Evolutionary conservation across 2,329 filamentous ascomycete species (phyloP).

Genomic region (Leptographium lundbergii): DNA sequence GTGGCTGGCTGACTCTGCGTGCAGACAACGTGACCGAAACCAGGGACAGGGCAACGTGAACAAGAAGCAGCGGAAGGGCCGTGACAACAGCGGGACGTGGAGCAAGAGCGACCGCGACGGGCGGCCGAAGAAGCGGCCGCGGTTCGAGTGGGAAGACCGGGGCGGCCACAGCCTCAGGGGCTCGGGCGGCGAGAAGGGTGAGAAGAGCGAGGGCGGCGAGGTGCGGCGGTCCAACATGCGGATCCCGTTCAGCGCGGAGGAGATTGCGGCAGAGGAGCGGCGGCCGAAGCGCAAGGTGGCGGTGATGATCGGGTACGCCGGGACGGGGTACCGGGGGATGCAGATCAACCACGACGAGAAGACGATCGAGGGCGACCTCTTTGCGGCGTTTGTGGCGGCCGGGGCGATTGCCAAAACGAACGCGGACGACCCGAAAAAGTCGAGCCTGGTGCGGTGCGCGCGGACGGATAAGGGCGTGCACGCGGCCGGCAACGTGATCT

Average conservation of each 20-base stretch:
- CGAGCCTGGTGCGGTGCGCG: slow-evolving; percentile 83
- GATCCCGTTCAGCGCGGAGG: slow-evolving; percentile 54
- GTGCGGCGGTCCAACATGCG: slow-evolving; percentile 38
- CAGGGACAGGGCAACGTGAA: neutral
- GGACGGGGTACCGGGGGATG: slow-evolving; percentile 95
- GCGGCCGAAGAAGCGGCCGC: slow-evolving; percentile 1
- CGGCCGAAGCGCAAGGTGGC: slow-evolving; percentile 89
- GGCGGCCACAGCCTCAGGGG: neutral
- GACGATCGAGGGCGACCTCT: slow-evolving; percentile 93
- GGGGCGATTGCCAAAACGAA: slow-evolving; percentile 95
- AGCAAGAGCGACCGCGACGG: neutral
- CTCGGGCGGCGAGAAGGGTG: neutral
- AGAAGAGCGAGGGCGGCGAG: slow-evolving; percentile 20
- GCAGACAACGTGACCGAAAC: neutral
- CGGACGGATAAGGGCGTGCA: slow-evolving; percentile 96
- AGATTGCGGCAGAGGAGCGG: slow-evolving; percentile 77
- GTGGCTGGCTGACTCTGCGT: neutral
- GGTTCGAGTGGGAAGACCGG: slow-evolving; percentile 1
- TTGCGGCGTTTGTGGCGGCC: slow-evolving; percentile 79
- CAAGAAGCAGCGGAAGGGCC: neutral
- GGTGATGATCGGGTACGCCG: slow-evolving; percentile 88
- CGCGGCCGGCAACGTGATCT: slow-evolving; percentile 89
- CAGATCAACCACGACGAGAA: slow-evolving; percentile 74
- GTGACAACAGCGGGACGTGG: neutral
- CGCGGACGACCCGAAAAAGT: slow-evolving; percentile 93